Evolutionary conservation across 495 filamentous ascomycete genomes (phyloP).

Genomic region (Tirmania nivea): DNA sequence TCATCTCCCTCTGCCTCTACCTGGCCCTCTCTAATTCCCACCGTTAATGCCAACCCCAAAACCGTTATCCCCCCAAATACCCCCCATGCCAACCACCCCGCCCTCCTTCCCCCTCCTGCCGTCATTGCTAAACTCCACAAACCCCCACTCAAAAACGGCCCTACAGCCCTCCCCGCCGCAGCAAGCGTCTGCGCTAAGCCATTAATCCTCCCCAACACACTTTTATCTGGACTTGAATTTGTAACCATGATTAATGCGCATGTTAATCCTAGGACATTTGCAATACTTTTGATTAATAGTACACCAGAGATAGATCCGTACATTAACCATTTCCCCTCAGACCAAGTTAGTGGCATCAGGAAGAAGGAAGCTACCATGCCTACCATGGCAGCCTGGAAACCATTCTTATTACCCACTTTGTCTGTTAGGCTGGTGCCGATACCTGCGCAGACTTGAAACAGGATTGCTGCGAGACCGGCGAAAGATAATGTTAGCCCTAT

Average conservation of each 20-base stretch:
- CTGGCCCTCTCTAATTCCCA: conserved; percentile 30
- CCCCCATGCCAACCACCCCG: conserved; percentile 68
- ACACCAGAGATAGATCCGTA: conserved; percentile 59
- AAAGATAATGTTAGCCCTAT: conserved; percentile 77
- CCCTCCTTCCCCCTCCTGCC: conserved; percentile 45
- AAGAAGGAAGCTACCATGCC: conserved; percentile 67
- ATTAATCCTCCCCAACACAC: conserved; percentile 72
- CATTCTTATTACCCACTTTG: conserved; percentile 62
- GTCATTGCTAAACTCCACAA: conserved; percentile 46
- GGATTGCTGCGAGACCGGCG: conserved; percentile 59
- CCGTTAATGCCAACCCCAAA: conserved; percentile 47
- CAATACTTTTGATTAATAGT: conserved; percentile 69
- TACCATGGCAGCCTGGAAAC: conserved; percentile 58
- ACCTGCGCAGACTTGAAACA: conserved; percentile 51
- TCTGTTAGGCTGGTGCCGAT: conserved; percentile 61
- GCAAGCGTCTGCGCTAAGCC: conserved; percentile 87
- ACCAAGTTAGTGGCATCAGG: conserved; percentile 74
- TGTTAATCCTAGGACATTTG: conserved; percentile 71
- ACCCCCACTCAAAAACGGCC: conserved; percentile 69
- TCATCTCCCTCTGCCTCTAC: conserved; percentile 32
- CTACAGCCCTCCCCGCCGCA: conserved; percentile 69
- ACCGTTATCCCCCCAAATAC: conserved; percentile 61
- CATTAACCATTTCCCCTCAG: conserved; percentile 34
- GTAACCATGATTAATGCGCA: conserved; percentile 79
- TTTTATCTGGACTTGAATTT: conserved; percentile 70